Evolutionary conservation across 495 filamentous ascomycete species (phyloP).

Genomic region (Friedmanniomyces endolithicus): DNA sequence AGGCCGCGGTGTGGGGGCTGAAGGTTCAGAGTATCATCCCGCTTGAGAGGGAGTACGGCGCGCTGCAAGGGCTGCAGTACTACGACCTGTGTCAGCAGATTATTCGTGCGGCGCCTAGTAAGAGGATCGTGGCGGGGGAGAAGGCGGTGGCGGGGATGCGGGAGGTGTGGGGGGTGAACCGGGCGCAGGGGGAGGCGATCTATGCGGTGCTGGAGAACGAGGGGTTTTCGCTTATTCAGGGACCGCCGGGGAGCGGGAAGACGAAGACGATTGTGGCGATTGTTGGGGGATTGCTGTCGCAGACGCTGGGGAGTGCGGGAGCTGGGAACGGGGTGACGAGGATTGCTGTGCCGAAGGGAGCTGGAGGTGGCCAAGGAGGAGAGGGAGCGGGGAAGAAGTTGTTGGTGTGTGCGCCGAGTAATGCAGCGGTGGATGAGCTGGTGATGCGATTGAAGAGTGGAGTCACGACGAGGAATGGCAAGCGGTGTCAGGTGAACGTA

Average conservation of each 20-base stretch:
- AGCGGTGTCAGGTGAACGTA: slow-evolving; percentile 60
- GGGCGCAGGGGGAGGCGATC: slow-evolving; percentile 84
- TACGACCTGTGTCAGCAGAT: slow-evolving; percentile 93
- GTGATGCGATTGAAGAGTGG: slow-evolving; percentile 87
- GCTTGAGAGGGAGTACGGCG: slow-evolving; percentile 88
- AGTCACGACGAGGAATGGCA: slow-evolving; percentile 64
- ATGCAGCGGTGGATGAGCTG: slow-evolving; percentile 91
- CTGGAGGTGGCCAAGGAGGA: neutral
- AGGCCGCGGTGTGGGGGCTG: slow-evolving; percentile 54
- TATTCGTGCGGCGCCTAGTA: slow-evolving; percentile 74
- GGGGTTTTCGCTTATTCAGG: slow-evolving; percentile 90
- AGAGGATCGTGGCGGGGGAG: slow-evolving; percentile 64
- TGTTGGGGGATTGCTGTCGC: slow-evolving; percentile 70
- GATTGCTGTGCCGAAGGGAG: slow-evolving; percentile 20
- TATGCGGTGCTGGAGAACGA: slow-evolving; percentile 86
- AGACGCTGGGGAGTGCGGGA: slow-evolving; percentile 33
- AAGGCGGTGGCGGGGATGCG: slow-evolving; percentile 53
- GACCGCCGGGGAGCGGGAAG: slow-evolving; percentile 91
- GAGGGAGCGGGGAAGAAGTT: slow-evolving; percentile 55
- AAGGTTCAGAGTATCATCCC: slow-evolving; percentile 82
- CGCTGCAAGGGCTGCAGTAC: slow-evolving; percentile 77
- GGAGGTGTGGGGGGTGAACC: slow-evolving; percentile 70
- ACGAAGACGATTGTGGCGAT: slow-evolving; percentile 97
- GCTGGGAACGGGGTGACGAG: slow-evolving; percentile 15
- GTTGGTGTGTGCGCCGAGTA: slow-evolving; percentile 89